These are phyloP conservation scores for Clitocybe nebularis DNA, from an alignment of 1,284 basidiomycete species.

Conservation along the genomic window DNA sequence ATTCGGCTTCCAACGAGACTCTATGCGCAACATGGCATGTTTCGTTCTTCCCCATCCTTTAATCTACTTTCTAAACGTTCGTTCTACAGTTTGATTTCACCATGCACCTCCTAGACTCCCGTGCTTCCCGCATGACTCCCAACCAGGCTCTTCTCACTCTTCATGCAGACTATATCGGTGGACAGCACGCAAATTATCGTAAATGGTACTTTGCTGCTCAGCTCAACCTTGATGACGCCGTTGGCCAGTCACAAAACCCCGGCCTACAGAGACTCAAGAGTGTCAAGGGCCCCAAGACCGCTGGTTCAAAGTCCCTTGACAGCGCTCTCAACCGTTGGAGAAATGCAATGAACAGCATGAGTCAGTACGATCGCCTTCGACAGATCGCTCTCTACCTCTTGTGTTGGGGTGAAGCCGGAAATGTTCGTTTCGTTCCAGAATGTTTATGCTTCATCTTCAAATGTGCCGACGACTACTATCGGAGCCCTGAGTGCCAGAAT, in stretches of 20 bases:
- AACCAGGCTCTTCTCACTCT: conserved; percentile 94
- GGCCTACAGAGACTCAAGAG: conserved; percentile 87
- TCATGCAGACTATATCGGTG: conserved; percentile 98
- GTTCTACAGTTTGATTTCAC: conserved; percentile 84
- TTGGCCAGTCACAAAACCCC: conserved; percentile 92
- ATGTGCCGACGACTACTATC: conserved; percentile 99
- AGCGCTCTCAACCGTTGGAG: conserved; percentile 93
- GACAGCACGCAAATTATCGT: conserved; percentile 94
- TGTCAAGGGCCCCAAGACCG: conserved; percentile 64
- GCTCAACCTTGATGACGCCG: conserved; percentile 97
- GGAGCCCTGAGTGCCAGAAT: conserved; percentile 97
- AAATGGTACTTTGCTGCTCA: conserved; percentile 99
- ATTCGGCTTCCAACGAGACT: conserved; percentile 97
- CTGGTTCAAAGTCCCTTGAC: conserved; percentile 84
- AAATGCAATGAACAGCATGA: conserved; percentile 99
- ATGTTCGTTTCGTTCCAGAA: conserved; percentile 96
- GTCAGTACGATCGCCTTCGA: conserved; percentile 94
- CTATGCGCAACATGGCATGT: conserved; percentile 87
- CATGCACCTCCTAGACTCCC: conserved; percentile 96
- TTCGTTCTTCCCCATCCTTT: conserved; percentile 24
- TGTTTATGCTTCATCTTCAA: conserved; percentile 99
- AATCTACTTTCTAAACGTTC: conserved; percentile 4
- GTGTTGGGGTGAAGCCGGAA: conserved; percentile 98
- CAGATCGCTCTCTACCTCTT: conserved; percentile 95
- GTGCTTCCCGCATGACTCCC: conserved; percentile 97